Evolutionary conservation across 345 rosid genomes (phyloP), one percentile per base, ranked within the genome.

Genomic region (Noccaea caerulescens): DNA sequence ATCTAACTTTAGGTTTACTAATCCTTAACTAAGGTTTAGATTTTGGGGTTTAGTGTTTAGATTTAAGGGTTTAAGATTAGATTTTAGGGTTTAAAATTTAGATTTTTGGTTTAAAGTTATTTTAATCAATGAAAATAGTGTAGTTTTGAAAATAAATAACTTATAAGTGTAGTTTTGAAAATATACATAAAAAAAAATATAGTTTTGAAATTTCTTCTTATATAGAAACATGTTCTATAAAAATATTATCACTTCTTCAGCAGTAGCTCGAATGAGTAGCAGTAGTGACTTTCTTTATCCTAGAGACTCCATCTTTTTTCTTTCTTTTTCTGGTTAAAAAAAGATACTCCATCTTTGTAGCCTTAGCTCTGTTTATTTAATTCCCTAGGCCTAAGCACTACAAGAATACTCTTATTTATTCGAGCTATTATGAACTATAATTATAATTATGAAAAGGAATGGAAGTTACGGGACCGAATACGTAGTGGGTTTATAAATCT

Each of bases 251-350:
- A 72, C 65, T 55, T 55, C 71, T 37, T 72, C 18, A 45, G 41
- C 71, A 64, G 36, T 41, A 69, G 47, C 63, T 53, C 69, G 14
- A 36, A 67, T 67, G 61, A 53, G 39, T 53, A 42, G 52, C 50
- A 41, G 13, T 56, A 54, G 27, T 39, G 50, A 58, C 47, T 46
- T 69, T 58, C 3, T 65, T 49, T 57, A 7, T 45, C 30, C 32
- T 51, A 71, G 54, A 18, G 12, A 73, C 66, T 57, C 10, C 30
- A 66, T 65, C 52, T 65, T 58, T 64, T 27, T 27, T 27, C 30
- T 27, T 27, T 27, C 30, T 27, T 27, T 27, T 27, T 27, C 3
- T 27, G 30, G 30, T 27, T 27, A 27, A 27, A 3, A 27, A 27
- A 27, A 71, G 54, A 18, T 9, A 66, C 66, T 57, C 10, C 30